These are phyloP conservation scores for Prosopis cineraria DNA, from an alignment of 306 rosid genomes.

Conservation along the genomic window DNA sequence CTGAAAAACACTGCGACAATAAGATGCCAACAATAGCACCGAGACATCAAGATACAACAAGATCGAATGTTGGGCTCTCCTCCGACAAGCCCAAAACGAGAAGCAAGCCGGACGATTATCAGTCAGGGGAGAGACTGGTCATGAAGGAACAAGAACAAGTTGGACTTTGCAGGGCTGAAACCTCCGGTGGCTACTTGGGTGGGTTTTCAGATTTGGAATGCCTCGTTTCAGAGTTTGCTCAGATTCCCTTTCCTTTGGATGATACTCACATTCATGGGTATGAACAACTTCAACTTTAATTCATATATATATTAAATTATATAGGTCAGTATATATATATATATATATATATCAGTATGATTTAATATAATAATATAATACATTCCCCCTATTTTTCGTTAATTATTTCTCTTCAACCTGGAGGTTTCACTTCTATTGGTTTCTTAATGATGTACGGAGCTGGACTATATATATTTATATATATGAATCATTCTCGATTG, in stretches of 20 bases:
- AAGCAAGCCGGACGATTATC: conserved; percentile 19
- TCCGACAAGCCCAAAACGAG: conserved; percentile 27
- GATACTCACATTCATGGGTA: conserved; percentile 56
- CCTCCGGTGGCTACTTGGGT: conserved; percentile 58
- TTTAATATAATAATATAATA: background rate
- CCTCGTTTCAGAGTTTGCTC: conserved; percentile 64
- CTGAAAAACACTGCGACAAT: conserved; percentile 39
- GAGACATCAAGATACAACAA: conserved; percentile 34
- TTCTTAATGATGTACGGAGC: background rate
- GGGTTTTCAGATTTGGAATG: conserved; percentile 81
- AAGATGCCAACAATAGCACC: conserved; percentile 8
- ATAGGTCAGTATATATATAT: background rate
- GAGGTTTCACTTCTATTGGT: background rate
- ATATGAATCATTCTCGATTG: background rate
- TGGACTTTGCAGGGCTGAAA: conserved; percentile 51
- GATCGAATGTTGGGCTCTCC: background rate
- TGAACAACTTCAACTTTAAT: conserved; percentile 44
- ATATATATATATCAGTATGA: too few relatives aligned
- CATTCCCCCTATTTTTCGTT: background rate
- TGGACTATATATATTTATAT: background rate
- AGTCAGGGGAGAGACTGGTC: conserved; percentile 19
- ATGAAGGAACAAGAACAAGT: conserved; percentile 46
- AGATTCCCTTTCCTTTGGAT: conserved; percentile 62
- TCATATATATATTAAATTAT: background rate
- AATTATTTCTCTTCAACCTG: background rate